Conservation (phyloP, 1,284 basidiomycete genomes). For the Ceraceosorus bombacis region DNA sequence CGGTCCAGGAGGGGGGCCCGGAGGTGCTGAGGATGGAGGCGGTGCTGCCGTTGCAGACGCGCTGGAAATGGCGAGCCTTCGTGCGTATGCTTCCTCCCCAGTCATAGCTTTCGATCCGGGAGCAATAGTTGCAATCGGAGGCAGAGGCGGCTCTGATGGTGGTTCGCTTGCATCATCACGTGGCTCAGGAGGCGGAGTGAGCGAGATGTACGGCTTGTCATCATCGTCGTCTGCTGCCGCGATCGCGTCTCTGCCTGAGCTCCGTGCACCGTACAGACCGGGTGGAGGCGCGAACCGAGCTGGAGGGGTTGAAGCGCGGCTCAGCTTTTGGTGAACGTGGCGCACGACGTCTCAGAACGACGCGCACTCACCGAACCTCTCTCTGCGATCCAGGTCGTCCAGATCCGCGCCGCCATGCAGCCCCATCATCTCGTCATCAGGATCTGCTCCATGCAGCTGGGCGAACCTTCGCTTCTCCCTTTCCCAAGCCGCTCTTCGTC, state of each 20-base stretch:
- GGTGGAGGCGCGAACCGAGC: slow-evolving; percentile 4
- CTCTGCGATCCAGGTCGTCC: slow-evolving; percentile 10
- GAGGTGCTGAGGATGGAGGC: slow-evolving; percentile 20
- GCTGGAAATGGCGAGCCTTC: slow-evolving; percentile 19
- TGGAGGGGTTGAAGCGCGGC: neutral
- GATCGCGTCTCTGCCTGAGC: neutral
- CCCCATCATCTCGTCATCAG: neutral
- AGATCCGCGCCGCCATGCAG: slow-evolving; percentile 12
- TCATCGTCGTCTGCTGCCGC: slow-evolving; percentile 5
- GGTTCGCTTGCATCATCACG: no score
- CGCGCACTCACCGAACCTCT: slow-evolving; percentile 6
- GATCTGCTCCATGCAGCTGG: no score
- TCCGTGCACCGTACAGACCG: neutral
- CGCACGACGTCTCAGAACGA: neutral
- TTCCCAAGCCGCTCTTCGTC: neutral
- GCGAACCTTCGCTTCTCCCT: neutral
- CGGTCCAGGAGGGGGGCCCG: slow-evolving; percentile 13
- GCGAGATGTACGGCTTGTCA: slow-evolving; percentile 14
- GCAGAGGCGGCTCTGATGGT: slow-evolving; percentile 3
- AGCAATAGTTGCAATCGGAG: neutral
- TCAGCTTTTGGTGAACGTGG: neutral
- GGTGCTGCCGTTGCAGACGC: neutral
- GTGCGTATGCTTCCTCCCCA: slow-evolving; percentile 24
- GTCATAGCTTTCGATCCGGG: slow-evolving; percentile 4
- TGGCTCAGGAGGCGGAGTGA: neutral